A percentile compares a stretch with the other conserved stretches of the same genome.
These are phyloP conservation scores for Scytalidium lignicola DNA, from an alignment of 2,329 filamentous ascomycete genomes.

Conservation along the genomic window DNA sequence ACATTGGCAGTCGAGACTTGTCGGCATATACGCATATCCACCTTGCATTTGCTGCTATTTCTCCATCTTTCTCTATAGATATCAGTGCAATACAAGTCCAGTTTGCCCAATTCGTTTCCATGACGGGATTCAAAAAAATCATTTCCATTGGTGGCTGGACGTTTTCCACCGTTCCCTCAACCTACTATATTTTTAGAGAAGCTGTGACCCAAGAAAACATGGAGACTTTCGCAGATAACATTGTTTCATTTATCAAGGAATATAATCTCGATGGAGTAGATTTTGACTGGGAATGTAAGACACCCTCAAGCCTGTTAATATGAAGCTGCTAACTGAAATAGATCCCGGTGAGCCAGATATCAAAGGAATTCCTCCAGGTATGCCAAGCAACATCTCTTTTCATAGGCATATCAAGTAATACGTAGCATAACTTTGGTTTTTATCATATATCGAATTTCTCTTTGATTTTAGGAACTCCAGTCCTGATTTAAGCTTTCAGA, in stretches of 20 bases:
- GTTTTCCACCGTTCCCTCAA: constrained; percentile 32
- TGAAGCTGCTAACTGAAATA: not conserved
- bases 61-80: constrained; percentile 25
- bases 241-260: constrained; percentile 30
- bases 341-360: constrained; percentile 29
- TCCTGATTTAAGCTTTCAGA: too few species aligned
- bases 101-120: constrained; percentile 28
- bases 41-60: constrained; percentile 32
- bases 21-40: constrained; percentile 27
- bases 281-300: constrained; percentile 28
- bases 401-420: too few species aligned
- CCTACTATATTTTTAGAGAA: constrained; percentile 33
- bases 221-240: constrained; percentile 26
- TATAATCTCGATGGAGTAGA: constrained; percentile 28
- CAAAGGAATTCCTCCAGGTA: constrained; percentile 27
- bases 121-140: constrained; percentile 32
- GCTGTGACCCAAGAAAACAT: constrained; percentile 30
- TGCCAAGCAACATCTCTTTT: too few species aligned
- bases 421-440: too few species aligned
- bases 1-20: constrained; percentile 16
- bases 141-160: constrained; percentile 41
- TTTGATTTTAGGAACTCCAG: too few species aligned
- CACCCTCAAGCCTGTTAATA: constrained; percentile 19
- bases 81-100: constrained; percentile 21
- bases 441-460: too few species aligned